These are phyloP conservation scores for Auricularia heimuer DNA, from an alignment of 768 basidiomycete genomes.

Conservation along the genomic window DNA sequence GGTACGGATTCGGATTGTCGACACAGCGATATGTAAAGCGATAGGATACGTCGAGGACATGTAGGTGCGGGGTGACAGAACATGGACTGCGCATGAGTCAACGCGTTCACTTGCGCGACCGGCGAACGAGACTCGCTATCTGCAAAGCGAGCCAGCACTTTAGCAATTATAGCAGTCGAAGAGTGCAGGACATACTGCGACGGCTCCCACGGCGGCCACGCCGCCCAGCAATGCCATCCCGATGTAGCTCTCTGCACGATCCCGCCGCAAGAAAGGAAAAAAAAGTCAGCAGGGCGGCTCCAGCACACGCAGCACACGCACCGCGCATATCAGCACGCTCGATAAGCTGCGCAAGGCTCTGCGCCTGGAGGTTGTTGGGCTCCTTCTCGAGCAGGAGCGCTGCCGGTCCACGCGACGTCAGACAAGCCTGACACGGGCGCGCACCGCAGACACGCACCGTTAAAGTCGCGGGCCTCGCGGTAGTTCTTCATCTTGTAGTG, in stretches of 20 bases:
- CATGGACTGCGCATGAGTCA: background rate
- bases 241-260: constrained; percentile 80
- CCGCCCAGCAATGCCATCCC: constrained; percentile 95
- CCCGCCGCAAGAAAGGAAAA: background rate
- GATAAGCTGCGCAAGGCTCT: constrained; percentile 75
- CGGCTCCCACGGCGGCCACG: constrained; percentile 63
- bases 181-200: constrained; percentile 30
- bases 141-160: background rate
- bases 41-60: background rate
- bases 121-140: constrained; percentile 73
- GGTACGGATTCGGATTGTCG: too few species aligned
- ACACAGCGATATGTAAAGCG: background rate
- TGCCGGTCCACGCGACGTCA: constrained; percentile 21
- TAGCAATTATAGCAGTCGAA: constrained; percentile 17
- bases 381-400: constrained; percentile 85
- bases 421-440: background rate
- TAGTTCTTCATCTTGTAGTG: constrained; percentile 96
- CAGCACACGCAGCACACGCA: constrained; percentile 22
- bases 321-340: constrained; percentile 79
- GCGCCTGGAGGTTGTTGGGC: constrained; percentile 86
- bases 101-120: constrained; percentile 40
- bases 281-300: background rate
- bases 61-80: background rate
- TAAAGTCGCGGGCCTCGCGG: constrained; percentile 85
- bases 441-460: constrained; percentile 49